Evolutionary conservation across 192 early-diverging fungal species (phyloP), one percentile per base, ranked within the genome.

Genomic region (Phlyctochytrium arcticum): DNA sequence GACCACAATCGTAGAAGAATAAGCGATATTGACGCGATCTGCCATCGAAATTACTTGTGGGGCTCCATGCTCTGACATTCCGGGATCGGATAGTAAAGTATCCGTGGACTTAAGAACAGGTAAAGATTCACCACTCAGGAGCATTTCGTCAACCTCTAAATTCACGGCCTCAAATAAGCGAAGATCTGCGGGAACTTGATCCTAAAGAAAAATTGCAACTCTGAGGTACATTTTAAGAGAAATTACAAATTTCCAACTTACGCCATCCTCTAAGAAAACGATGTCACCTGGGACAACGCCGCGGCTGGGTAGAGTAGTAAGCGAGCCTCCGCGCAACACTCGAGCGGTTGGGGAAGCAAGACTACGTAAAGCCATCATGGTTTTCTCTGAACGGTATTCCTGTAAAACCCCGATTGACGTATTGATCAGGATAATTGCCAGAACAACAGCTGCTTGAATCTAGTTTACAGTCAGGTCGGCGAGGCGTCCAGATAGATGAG

Each of bases 71-170:
- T 15, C 1, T 21, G 50, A 21, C 50, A 27, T 53, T 3, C 26
- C 21, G 15, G 26, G 12, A 12, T 12, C n/a, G 12, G 12, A 10
- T 15, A 24, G 50, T 15, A 24, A 26, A 2, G 50, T 19, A 21
- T 53, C 21, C 12, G 3, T 2, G 26, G 50, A 10, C 32, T 68
- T 68, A 12, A 15, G 62, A 31, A 68, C 61, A 6, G 70, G 74
- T 15, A 77, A 27, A 26, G 70, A 71, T 77, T 71, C 70, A 31
- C 70, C 70, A 69, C 75, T 71, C 32, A 71, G 62, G 17, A 77
- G 24, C 23, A 44, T 61, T 71, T 71, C 70, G 60, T 71, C 70
- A 34, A 77, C 36, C 69, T 76, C 67, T 1, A 71, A 30, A 55
- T 71, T 70, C 24, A 70, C 68, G 1, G 68, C 68, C 32, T 74